These are phyloP conservation scores for Vaccinium myrtillus DNA, from an alignment of 148 eudicot species.

Conservation along the genomic window DNA sequence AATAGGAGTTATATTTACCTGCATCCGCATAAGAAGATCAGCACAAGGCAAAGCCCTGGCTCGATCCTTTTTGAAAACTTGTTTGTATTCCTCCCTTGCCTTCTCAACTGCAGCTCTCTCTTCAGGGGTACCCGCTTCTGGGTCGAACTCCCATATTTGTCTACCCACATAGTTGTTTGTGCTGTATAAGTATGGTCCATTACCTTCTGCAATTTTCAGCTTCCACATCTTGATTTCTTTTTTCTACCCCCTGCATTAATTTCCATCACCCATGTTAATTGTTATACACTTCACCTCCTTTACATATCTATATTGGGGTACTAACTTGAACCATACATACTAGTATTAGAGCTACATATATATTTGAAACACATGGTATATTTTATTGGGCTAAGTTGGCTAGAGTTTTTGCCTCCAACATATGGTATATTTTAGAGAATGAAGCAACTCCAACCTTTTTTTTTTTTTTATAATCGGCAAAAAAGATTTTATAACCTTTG, in stretches of 20 bases:
- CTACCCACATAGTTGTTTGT: constrained; percentile 29
- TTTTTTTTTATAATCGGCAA: no score
- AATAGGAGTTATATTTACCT: constrained; percentile 6
- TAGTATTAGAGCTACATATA: no score
- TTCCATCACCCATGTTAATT: background rate
- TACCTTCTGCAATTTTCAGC: constrained; percentile 29
- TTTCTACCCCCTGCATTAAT: no score
- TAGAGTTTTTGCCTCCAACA: no score
- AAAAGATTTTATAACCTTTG: no score
- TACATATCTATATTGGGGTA: no score
- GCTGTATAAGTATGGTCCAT: constrained; percentile 21
- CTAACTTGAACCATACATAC: no score
- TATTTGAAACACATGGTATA: no score
- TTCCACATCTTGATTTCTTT: constrained; percentile 20
- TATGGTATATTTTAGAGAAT: no score
- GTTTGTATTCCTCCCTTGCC: constrained; percentile 13
- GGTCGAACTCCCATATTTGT: constrained; percentile 28
- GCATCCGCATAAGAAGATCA: constrained; percentile 31
- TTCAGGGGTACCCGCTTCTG: constrained; percentile 19
- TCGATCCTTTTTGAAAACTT: background rate
- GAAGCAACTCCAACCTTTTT: no score
- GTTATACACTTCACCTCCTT: background rate
- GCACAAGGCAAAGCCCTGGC: constrained; percentile 17
- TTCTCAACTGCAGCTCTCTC: constrained; percentile 17
- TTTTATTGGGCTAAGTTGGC: no score